A percentile compares a stretch with the other conserved stretches of the same genome.
phyloP scores from a whole-genome alignment of 345 rosid species.

The Moringa oleifera region DNA sequence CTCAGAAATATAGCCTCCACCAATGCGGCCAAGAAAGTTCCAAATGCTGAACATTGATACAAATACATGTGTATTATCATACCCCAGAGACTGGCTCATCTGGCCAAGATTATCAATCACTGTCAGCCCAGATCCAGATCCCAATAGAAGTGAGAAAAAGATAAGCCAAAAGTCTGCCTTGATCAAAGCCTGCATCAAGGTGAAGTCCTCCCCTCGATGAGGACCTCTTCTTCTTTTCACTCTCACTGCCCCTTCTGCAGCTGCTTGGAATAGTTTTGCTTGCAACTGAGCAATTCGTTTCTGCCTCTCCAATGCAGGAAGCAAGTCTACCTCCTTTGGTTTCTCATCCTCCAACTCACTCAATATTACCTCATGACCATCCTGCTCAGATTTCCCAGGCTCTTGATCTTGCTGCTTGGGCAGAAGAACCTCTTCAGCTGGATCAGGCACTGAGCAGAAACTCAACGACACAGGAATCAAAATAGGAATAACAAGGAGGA shows the following conservation, averaged over 20 bases:
- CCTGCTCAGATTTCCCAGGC: conserved; percentile 37
- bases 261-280: conserved; percentile 68
- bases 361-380: conserved; percentile 49
- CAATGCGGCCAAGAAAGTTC: conserved; percentile 96
- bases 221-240: conserved; percentile 81
- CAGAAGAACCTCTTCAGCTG: conserved; percentile 56
- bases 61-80: conserved; percentile 73
- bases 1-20: conserved; percentile 97
- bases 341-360: conserved; percentile 97
- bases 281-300: conserved; percentile 85
- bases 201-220: conserved; percentile 89
- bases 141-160: conserved; percentile 76
- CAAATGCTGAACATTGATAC: conserved; percentile 98
- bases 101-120: conserved; percentile 98
- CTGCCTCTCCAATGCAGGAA: conserved; percentile 77
- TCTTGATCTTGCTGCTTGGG: conserved; percentile 40
- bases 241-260: conserved; percentile 91
- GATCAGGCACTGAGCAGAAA: conserved; percentile 39
- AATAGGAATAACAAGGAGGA: conserved; percentile 65
- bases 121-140: conserved; percentile 95
- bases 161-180: conserved; percentile 96
- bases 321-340: conserved; percentile 78
- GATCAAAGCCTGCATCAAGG: conserved; percentile 78
- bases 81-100: conserved; percentile 90
- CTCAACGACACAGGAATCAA: conserved; percentile 55